A percentile compares a stretch with the other conserved stretches of the same genome.
These are phyloP conservation scores for Kodamaea nitidulidarum DNA, from an alignment of 805 yeast genomes.

Conservation along the genomic window DNA sequence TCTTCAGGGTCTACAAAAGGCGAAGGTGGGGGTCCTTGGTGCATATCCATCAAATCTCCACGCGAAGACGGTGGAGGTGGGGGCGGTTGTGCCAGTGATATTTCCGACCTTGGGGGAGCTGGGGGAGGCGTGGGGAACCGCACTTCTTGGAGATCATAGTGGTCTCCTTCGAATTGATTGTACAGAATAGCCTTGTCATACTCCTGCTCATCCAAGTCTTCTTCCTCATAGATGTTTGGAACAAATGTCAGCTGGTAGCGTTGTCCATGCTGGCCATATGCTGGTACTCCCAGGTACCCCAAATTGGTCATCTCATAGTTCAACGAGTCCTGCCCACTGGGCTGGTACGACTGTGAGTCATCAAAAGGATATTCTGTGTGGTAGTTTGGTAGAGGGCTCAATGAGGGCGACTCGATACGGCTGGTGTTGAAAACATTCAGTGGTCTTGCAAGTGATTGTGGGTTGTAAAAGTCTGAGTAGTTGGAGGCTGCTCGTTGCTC, in stretches of 20 bases:
- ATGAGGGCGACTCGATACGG: conserved; percentile 15
- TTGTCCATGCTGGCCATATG: conserved; percentile 17
- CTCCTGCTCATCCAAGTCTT: conserved; percentile 36
- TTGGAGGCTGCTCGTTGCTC: conserved; percentile 13
- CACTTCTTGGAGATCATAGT: conserved; percentile 36
- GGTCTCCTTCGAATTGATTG: conserved; percentile 39
- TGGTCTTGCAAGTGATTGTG: conserved; percentile 20
- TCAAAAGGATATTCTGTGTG: conserved; percentile 13
- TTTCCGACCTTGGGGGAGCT: conserved; percentile 12
- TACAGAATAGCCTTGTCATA: conserved; percentile 38
- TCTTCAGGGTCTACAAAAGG: conserved; percentile 21
- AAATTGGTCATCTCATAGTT: conserved; percentile 12
- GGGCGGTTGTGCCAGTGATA: conserved; percentile 6
- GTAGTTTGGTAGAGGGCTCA: conserved; percentile 14
- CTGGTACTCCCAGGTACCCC: conserved; percentile 13
- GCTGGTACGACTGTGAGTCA: conserved; percentile 7
- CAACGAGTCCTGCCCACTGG: conserved; percentile 9
- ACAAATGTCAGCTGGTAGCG: conserved; percentile 38
- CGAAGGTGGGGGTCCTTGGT: conserved; percentile 3
- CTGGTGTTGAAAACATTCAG: conserved; percentile 25
- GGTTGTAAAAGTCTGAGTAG: conserved; percentile 20
- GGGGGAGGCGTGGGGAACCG: conserved; percentile 20
- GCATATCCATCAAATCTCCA: neutral
- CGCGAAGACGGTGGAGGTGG: conserved; percentile 9
- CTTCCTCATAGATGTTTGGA: conserved; percentile 40